Conservation (phyloP, 2,329 filamentous ascomycete species). For the Escovopsis weberi region DNA sequence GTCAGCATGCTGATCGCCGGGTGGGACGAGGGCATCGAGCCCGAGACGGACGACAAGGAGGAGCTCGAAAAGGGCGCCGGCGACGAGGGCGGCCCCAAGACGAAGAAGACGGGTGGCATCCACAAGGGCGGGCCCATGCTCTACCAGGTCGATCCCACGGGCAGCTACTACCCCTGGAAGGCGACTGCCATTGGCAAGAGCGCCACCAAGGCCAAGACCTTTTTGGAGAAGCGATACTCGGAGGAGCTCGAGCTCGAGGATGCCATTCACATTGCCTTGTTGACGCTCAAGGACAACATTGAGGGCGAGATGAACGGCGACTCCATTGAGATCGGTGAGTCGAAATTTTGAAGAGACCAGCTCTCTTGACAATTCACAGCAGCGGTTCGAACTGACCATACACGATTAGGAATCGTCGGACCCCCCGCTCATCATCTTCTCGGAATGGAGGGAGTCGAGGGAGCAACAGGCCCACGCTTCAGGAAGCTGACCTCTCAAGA, state of each 20-base stretch:
- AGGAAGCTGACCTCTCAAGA: constrained; percentile 92
- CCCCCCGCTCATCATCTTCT: constrained; percentile 86
- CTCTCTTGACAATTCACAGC: not conserved
- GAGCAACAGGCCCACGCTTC: constrained; percentile 73
- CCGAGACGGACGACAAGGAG: constrained; percentile 54
- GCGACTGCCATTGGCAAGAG: constrained; percentile 98
- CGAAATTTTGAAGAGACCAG: not conserved
- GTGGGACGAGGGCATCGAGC: constrained; percentile 94
- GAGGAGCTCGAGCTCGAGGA: constrained; percentile 95
- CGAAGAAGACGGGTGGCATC: constrained; percentile 85
- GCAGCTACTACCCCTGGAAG: constrained; percentile 99
- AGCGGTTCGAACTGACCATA: constrained; percentile 11
- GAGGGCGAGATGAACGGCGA: constrained; percentile 99
- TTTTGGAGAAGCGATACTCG: constrained; percentile 97
- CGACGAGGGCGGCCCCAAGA: constrained; percentile 52
- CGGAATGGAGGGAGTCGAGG: constrained; percentile 79
- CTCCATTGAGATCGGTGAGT: constrained; percentile 89
- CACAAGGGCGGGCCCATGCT: constrained; percentile 92
- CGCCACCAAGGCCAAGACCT: constrained; percentile 95
- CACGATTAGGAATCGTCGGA: constrained; percentile 72
- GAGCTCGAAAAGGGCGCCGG: constrained; percentile 52
- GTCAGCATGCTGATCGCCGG: constrained; percentile 91
- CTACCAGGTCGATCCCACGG: constrained; percentile 98
- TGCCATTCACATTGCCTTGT: constrained; percentile 91
- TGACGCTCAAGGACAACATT: constrained; percentile 98